Evolutionary conservation across 2,329 filamentous ascomycete genomes (phyloP), one percentile per base, ranked within the genome.

Genomic region (Nemania abortiva): DNA sequence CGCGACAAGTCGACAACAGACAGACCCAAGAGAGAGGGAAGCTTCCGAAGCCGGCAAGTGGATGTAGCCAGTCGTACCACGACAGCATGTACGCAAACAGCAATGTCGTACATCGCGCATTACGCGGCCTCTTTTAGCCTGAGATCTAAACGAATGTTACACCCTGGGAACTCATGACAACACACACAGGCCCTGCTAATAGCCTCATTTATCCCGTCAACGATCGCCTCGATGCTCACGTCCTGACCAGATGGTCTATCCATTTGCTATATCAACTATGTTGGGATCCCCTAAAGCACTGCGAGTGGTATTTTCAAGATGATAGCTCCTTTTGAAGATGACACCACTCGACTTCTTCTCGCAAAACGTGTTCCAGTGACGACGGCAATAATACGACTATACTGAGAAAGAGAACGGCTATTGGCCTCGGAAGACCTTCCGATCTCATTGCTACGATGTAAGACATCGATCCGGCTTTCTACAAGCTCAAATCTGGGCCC

Each of bases 111-210:
- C 67, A 60, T 65, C 64, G 54, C 54, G 57, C 60, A 69, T 68
- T 70, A 71, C 67, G 67, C 65, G 69, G 69, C 69, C 70, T 62
- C 52, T 59, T 71, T 66, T 69, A 70, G 67, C 70, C 70, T 70
- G 68, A 70, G 70, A 18, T 68, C 70, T 67, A 70, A 71, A 71
- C 65, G 70, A 70, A 61, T 68, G 67, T 68, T 65, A 65, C 67
- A 63, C 58, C 39, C 61, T 66, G 60, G 62, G 63, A 63, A 62
- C 57, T 56, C 24, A 54, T 69, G 63, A 60, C 39, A 66, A 42
- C 63, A 59, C 63, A 59, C 53, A 49, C 58, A 42, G 45, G 60
- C 64, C 66, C 64, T 65, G 63, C 66, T 50, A 63, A 65, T 57
- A 66, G 62, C 64, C 61, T 70, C 60, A 64, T 68, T 50, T 47